Evolutionary conservation across 164 flowering plant genomes (phyloP), one percentile per base, ranked within the genome.

Genomic region (Stephania japonica): DNA sequence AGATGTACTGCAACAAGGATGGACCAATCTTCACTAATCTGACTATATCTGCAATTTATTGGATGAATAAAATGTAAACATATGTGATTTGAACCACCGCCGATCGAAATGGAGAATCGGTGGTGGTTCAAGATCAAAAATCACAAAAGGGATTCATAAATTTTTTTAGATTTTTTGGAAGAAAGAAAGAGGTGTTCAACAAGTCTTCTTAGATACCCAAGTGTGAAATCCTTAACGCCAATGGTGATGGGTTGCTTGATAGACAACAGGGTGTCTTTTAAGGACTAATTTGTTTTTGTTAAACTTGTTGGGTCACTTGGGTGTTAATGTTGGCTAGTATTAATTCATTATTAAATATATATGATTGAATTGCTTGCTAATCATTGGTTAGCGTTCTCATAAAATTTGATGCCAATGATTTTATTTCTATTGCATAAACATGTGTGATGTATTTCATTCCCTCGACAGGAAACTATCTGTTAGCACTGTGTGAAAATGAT

Each of bases 401-500:
- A 18, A 56, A 19, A 56, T 59, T 59, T 59, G 23, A 59, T 19
- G 64, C 64, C n/a, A 19, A 59, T 59, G n/a, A 10, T 59, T 59
- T 21, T 59, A 21, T 59, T 56, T 56, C 42, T 18, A 13, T 50
- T 25, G 13, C 53, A 10, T 59, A 8, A 56, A 7, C 41, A 59
- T 65, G 49, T 74, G 38, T 72, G 32, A 4, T 56, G 19, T 72
- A 75, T 62, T 71, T 10, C n/a, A 24, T 50, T 76, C 18, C 7
- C 80, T 71, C 78, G 79, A 82, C 92, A 92, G 98, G 80, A 81
- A 84, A 75, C 76, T 91, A 90, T 78, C 80, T 94, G 83, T 61
- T 87, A 67, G 99, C 98, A n/a, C 80, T 92, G 42, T 87, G 91
- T 72, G 95, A 87, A 80, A 80, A 82, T 78, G 90, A 85, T 77